Conservation (phyloP, 2,329 filamentous ascomycete genomes). For the Aspergillus felis region DNA sequence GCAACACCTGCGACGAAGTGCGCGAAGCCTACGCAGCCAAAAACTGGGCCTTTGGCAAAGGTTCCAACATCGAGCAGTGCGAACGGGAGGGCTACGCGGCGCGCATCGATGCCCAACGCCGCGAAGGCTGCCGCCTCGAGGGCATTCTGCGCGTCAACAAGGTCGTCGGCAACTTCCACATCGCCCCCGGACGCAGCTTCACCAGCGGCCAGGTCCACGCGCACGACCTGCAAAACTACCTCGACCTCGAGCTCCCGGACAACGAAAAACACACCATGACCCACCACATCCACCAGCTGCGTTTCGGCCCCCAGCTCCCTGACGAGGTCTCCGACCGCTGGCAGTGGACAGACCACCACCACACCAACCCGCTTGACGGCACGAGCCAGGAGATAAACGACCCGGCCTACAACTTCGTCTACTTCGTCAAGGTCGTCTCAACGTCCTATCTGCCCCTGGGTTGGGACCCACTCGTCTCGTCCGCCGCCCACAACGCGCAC, state of each 20-base stretch:
- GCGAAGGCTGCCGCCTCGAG: slow-evolving; percentile 92
- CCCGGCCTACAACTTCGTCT: slow-evolving; percentile 93
- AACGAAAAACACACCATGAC: slow-evolving; percentile 77
- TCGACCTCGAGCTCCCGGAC: slow-evolving; percentile 59
- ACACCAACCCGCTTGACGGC: slow-evolving; percentile 79
- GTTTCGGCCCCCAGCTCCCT: slow-evolving; percentile 89
- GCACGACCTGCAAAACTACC: slow-evolving; percentile 95
- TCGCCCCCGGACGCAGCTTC: slow-evolving; percentile 93
- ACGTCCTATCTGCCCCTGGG: slow-evolving; percentile 92
- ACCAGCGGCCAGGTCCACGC: slow-evolving; percentile 96
- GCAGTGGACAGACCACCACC: slow-evolving; percentile 85
- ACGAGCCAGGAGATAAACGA: slow-evolving; percentile 74
- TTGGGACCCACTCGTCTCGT: slow-evolving; percentile 63
- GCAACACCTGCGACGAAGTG: slow-evolving; percentile 95
- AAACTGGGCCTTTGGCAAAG: slow-evolving; percentile 90
- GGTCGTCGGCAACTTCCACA: slow-evolving; percentile 97
- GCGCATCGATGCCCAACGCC: slow-evolving; percentile 78
- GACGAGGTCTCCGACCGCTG: slow-evolving; percentile 57
- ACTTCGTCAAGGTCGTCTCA: slow-evolving; percentile 97
- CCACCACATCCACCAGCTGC: slow-evolving; percentile 81
- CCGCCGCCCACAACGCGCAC: slow-evolving; percentile 34
- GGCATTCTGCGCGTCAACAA: slow-evolving; percentile 94
- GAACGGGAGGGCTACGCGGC: slow-evolving; percentile 90
- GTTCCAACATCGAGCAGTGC: slow-evolving; percentile 92
- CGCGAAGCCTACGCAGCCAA: slow-evolving; percentile 86